Base-by-base conservation (phyloP, 352 stramenopile genomes). In the Phytophthora hibernalis region DNA sequence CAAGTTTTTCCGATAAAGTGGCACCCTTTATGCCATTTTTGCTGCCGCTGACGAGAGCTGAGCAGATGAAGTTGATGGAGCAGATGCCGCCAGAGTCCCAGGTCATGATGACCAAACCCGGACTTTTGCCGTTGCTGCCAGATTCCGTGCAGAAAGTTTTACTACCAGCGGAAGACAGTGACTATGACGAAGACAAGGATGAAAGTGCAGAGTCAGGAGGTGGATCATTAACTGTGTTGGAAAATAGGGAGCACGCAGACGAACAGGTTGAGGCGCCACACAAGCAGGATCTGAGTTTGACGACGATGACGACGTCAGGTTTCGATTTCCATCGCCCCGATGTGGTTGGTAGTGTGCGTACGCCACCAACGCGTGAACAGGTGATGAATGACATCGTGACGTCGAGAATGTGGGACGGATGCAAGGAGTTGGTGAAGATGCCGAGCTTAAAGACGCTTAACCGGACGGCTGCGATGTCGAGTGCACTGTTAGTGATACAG, bases 1-100 rank as follows among this genome's bases (percentile, higher is more conserved):
- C 85, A 15, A 80, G 71, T 7, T 84, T 95, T 48, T 79, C 86
- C 38, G 85, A 95, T 50, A 79, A 83, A 62, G 63, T 96, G 26
- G 69, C 80, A 12, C 79, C 80, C 2, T 92, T 89, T 66, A 35
- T 96, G 51, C 85, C 86, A 21, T 94, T 96, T 59, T 71, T 95
- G 30, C 58, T 96, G 54, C 86, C 86, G 30, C 67, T 96, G 8
- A 83, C 82, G 18, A 79, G 70, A 54, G 54, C 66, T 2, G 88
- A 96, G 68, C 87, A 94, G 63, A 86, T 79, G 60, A 70, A 65
- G 15, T 59, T 95, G 37, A 74, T 95, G 40, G 80, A 91, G 57
- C 79, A 89, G 18, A 80, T 94, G 61, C 81, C 87, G 2, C 70
- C 79, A 2, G 82, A 92, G 48, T 80, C 71, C 13, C 87, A 95